A percentile compares a stretch with the other conserved stretches of the same genome.
phyloP scores from a whole-genome alignment of 2,329 filamentous ascomycete species.

The Cladosporium sp. region DNA sequence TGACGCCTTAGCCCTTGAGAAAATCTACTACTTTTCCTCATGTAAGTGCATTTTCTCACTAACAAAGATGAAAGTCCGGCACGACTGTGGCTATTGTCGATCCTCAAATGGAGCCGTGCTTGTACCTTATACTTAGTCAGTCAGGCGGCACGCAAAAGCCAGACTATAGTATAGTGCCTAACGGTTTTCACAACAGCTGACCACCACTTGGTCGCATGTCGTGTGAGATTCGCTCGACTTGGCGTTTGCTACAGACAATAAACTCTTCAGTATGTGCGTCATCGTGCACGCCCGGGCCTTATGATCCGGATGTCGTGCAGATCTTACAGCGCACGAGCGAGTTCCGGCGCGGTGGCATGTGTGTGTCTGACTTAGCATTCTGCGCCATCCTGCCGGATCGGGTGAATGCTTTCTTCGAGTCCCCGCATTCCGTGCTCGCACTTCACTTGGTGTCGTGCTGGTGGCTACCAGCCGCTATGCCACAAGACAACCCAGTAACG shows the following conservation, averaged over 20 bases:
- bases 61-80: background rate
- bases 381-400: background rate
- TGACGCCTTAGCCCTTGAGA: too few relatives aligned
- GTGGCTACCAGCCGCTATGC: background rate
- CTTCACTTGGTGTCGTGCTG: background rate
- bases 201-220: too few relatives aligned
- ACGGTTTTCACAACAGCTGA: too few relatives aligned
- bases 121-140: too few relatives aligned
- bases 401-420: background rate
- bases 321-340: background rate
- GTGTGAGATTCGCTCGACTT: background rate
- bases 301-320: background rate
- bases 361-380: background rate
- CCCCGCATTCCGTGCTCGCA: background rate
- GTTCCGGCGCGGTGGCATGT: background rate
- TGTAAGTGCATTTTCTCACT: too few relatives aligned
- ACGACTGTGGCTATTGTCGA: background rate
- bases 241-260: too few relatives aligned
- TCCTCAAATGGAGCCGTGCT: too few relatives aligned
- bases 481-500: background rate
- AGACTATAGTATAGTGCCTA: too few relatives aligned
- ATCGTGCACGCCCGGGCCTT: too few relatives aligned
- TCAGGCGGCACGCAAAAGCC: too few relatives aligned
- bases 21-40: too few relatives aligned
- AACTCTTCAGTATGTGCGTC: too few relatives aligned